phyloP scores from a whole-genome alignment of 768 basidiomycete species.

The Macrolepiota fuliginosa region DNA sequence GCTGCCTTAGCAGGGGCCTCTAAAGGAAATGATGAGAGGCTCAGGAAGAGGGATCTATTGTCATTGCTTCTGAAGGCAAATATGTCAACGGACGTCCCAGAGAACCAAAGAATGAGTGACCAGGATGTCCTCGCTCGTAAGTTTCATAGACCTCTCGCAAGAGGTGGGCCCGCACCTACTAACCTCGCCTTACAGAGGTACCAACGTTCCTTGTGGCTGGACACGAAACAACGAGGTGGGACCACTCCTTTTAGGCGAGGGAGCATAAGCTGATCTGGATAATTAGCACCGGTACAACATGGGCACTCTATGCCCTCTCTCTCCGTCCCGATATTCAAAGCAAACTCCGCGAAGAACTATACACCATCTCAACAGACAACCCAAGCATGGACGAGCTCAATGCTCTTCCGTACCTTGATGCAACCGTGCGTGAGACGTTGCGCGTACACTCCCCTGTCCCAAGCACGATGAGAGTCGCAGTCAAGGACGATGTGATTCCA shows the following conservation, averaged over 20 bases:
- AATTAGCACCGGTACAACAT: conserved; percentile 43
- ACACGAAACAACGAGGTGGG: conserved; percentile 54
- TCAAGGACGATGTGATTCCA: conserved; percentile 52
- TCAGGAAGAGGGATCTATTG: conserved; percentile 52
- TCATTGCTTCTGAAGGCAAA: conserved; percentile 64
- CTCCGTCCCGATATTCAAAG: conserved; percentile 46
- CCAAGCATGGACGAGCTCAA: conserved; percentile 72
- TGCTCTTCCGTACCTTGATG: conserved; percentile 68
- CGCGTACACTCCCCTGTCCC: conserved; percentile 54
- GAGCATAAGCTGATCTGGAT: not conserved
- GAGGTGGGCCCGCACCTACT: not conserved
- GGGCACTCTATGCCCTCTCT: conserved; percentile 58
- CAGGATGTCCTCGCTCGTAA: conserved; percentile 57
- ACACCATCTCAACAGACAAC: conserved; percentile 46
- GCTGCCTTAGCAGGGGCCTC: conserved; percentile 24
- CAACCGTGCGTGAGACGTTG: conserved; percentile 57
- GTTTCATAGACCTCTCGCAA: conserved; percentile 15
- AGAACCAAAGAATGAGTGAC: conserved; percentile 54
- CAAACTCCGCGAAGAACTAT: conserved; percentile 58
- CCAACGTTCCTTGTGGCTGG: conserved; percentile 62
- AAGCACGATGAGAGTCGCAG: conserved; percentile 38
- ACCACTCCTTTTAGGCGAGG: not conserved
- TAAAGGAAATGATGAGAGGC: conserved; percentile 26
- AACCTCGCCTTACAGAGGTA: conserved; percentile 38
- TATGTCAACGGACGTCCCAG: conserved; percentile 56